phyloP scores from a whole-genome alignment of 2,329 filamentous ascomycete species.

The Aschersonia sp. region DNA sequence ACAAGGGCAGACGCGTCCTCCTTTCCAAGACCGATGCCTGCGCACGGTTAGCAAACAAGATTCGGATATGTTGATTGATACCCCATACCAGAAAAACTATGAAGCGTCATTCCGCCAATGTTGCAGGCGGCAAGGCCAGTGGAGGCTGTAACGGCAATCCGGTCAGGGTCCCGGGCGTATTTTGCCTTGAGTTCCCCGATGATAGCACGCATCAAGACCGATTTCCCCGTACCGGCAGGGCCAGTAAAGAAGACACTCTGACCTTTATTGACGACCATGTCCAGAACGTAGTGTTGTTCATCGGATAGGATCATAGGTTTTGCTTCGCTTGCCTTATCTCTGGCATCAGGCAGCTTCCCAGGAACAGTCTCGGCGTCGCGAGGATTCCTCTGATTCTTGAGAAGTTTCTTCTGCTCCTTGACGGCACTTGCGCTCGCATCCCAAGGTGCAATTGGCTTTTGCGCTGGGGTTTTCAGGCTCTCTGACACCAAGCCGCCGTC shows the following conservation, averaged over 20 bases:
- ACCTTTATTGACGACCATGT: conserved; percentile 63
- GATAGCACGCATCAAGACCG: conserved; percentile 84
- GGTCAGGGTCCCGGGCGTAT: conserved; percentile 61
- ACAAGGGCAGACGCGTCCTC: conserved; percentile 68
- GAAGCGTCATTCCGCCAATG: conserved; percentile 86
- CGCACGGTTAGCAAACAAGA: conserved; percentile 1
- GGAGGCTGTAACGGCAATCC: conserved; percentile 85
- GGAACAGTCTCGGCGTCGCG: conserved; percentile 21
- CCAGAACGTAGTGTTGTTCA: conserved; percentile 74
- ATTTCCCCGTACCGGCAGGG: conserved; percentile 93
- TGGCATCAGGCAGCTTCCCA: conserved; percentile 27
- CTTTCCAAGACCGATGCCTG: conserved; percentile 75
- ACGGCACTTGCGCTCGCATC: conserved; percentile 60
- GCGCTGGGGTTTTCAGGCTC: conserved; percentile 15
- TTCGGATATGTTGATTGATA: not conserved
- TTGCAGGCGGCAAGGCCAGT: conserved; percentile 95
- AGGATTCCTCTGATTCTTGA: conserved; percentile 40
- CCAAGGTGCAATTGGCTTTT: conserved; percentile 38
- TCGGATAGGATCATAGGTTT: conserved; percentile 58
- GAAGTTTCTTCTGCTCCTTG: conserved; percentile 63
- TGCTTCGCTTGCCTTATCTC: conserved; percentile 18
- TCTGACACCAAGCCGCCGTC: conserved; percentile 2
- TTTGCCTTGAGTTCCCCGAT: conserved; percentile 71
- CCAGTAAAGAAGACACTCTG: conserved; percentile 97
- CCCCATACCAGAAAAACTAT: conserved; percentile 71